phyloP scores from a whole-genome alignment of 139 green algal genomes.

The Limnomonas spitsbergensis region DNA sequence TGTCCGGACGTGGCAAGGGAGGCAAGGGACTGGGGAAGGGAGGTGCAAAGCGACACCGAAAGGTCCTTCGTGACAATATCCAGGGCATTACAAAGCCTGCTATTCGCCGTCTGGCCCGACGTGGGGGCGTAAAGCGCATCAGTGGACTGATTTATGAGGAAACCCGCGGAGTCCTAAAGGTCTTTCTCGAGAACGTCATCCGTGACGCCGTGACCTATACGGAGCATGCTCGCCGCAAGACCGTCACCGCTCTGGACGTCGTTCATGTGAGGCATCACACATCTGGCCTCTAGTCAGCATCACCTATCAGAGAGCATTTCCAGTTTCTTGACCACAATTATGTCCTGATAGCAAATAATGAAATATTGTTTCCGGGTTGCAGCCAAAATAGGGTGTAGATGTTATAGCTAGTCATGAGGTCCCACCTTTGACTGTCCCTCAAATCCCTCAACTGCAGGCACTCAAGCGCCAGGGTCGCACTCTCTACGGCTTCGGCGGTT shows the following conservation, averaged over 20 bases:
- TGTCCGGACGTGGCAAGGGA: constrained; percentile 22
- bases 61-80: constrained; percentile 93
- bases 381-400: no score
- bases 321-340: no score
- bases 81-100: constrained; percentile 87
- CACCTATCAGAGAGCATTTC: no score
- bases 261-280: constrained; percentile 75
- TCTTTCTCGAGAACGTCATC: constrained; percentile 86
- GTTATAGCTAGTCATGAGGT: no score
- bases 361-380: no score
- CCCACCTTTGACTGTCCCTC: no score
- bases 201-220: constrained; percentile 94
- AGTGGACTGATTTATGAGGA: constrained; percentile 87
- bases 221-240: constrained; percentile 93
- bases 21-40: constrained; percentile 63
- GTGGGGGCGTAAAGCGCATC: constrained; percentile 46
- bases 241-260: constrained; percentile 91
- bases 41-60: constrained; percentile 88
- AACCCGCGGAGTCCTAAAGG: constrained; percentile 82
- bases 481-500: constrained; percentile 95
- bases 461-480: constrained; percentile 94
- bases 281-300: no score
- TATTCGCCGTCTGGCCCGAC: constrained; percentile 76
- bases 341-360: no score
- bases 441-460: constrained; percentile 28